Conservation (phyloP, 768 basidiomycete genomes). For the Calocera viscosa region DNA sequence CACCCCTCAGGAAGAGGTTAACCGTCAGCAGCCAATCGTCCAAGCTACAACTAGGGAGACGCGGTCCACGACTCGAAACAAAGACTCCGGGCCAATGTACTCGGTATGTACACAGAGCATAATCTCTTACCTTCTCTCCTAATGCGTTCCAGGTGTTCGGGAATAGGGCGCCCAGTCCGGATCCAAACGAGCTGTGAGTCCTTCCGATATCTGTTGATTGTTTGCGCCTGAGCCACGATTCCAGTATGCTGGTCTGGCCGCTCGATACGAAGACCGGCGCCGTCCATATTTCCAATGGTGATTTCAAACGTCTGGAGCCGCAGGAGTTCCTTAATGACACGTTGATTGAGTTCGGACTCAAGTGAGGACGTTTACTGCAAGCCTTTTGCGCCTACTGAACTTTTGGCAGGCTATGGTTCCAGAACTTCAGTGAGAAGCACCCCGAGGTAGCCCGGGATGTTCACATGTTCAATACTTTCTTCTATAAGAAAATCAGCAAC, state of each 20-base stretch:
- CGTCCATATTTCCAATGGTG: conserved; percentile 69
- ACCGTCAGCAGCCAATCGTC: neutral
- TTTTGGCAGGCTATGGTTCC: conserved; percentile 51
- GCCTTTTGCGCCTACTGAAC: neutral
- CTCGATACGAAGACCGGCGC: conserved; percentile 48
- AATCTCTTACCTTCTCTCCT: neutral
- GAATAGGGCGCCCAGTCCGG: neutral
- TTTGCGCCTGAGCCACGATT: conserved; percentile 9
- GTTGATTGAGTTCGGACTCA: conserved; percentile 88
- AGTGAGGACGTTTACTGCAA: conserved; percentile 38
- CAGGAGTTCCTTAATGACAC: conserved; percentile 92
- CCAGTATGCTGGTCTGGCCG: conserved; percentile 67
- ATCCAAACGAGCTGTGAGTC: conserved; percentile 56
- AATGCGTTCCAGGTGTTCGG: neutral
- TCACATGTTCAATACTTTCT: conserved; percentile 93
- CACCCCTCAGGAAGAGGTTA: neutral
- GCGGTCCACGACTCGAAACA: neutral
- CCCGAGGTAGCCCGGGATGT: conserved; percentile 58
- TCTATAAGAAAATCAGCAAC: conserved; percentile 84
- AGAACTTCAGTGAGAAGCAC: conserved; percentile 40
- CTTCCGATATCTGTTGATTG: neutral
- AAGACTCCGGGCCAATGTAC: neutral
- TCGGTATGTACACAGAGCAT: neutral
- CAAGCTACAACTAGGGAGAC: neutral
- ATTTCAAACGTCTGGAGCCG: conserved; percentile 57